Base-by-base conservation (phyloP, 345 rosid genomes). In the Dipteronia dyeriana region DNA sequence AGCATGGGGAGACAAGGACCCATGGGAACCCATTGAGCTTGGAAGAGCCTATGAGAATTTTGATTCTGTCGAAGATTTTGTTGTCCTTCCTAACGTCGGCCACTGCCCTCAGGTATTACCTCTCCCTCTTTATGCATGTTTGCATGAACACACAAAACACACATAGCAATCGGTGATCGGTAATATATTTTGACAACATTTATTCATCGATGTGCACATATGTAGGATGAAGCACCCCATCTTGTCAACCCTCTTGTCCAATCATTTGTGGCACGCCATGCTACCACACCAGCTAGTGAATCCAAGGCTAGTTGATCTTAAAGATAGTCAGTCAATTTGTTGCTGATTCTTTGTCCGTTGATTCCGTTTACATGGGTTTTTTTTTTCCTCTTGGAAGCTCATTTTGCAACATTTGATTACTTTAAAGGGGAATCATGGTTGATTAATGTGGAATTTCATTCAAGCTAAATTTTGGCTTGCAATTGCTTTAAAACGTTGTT, bases 1-100 rank as follows among this genome's bases (percentile, higher is more conserved):
- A 83, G 98, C 86, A 16, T 95, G 98, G 97, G 98, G 98, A 59
- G 98, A 93, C 80, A 90, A 93, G 90, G 98, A 95, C 80, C 98
- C 98, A 20, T 93, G 98, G 97, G 97, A 95, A 73, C 93, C 91
- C 20, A 86, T 95, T 13, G 87, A 95, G 45, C 97, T 91, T 25
- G 97, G 98, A 74, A 81, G 90, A 84, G 90, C 72, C 5, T 91
- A 88, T 54, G 79, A 77, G 70, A 79, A 87, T 60, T 95, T 90
- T 43, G 89, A 86, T 71, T 26, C 88, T 3, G 96, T 93, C 0
- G 94, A 91, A 80, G 98, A 95, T 70, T 95, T 90, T 3, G 34
- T 93, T 60, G 87, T 85, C 78, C 91, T 91, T 25, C 97, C 93
- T 64, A 80, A 91, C 45, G 93, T 90, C 3, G 98, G 98, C 39